Base-by-base conservation (phyloP, 441 rosid species). In the Gossypium schwendimanii region DNA sequence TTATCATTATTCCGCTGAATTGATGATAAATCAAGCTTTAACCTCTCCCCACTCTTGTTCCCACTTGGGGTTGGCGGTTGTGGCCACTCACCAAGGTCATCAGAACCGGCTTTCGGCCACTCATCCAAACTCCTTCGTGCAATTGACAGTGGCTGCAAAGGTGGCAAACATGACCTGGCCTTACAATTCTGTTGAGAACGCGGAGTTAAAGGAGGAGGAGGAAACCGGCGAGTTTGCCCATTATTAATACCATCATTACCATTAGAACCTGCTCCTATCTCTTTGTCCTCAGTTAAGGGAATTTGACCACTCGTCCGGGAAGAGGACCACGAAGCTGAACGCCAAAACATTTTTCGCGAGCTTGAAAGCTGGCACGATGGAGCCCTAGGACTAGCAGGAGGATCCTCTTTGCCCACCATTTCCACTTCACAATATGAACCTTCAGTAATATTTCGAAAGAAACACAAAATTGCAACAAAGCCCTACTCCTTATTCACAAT, bases 51-150 rank as follows among this genome's bases (percentile, higher is more conserved):
- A 14, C 79, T 82, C 80, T 86, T 89, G 81, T 82, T 88, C 70
- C 97, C 97, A 64, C 93, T 84, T 9, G 99, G 98, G 28, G 99
- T 89, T 0, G 93, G 88, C 2, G 96, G 94, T 82, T 87, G 91
- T 28, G 91, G 96, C 99, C 99, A 94, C 87, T 89, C 99, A 15
- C 97, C 99, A 14, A 92, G 53, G 74, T 94, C 99, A 79, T 94
- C 99, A 1, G 97, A 92, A 57, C 99, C 86, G 0, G 99, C 96
- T 73, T 88, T 86, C 1, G 98, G 99, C 99, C 99, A 92, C 80
- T 92, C 99, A 45, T 94, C 99, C 70, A 94, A 84, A 73, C 99
- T 94, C 78, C 97, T 87, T 54, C 99, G 84, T 1, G 97, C 85
- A 77, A 94, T 92, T 0, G 98, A 81, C 78, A 94, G 80, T 1